Percentiles rank a stretch among this genome's conserved stretches.
Evolutionary conservation across 2,329 filamentous ascomycete species (phyloP).

Genomic region (Calonectria henricotiae): DNA sequence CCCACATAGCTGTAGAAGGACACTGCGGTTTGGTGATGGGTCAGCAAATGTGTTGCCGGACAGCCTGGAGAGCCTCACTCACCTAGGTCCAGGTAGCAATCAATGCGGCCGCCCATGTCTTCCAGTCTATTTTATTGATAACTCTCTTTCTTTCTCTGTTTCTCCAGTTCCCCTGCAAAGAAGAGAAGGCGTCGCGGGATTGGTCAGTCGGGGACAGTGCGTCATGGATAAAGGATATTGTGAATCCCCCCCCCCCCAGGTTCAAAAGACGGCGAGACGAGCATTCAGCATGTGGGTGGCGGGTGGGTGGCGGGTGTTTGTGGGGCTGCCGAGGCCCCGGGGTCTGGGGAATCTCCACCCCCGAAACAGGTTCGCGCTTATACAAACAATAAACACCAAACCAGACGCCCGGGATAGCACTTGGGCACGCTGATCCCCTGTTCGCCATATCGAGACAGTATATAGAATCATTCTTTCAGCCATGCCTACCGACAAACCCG

Average conservation of each 20-base stretch:
- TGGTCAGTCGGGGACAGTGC: neutral
- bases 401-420: neutral
- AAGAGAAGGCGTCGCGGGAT: constrained; percentile 4
- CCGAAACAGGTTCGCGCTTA: constrained; percentile 3
- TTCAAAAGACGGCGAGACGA: neutral
- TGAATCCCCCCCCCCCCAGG: neutral
- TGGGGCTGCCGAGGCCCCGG: constrained; percentile 49
- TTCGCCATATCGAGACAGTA: neutral
- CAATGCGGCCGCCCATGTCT: constrained; percentile 74
- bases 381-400: neutral
- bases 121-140: neutral
- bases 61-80: constrained; percentile 45
- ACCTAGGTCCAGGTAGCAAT: constrained; percentile 80
- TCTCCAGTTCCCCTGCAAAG: neutral
- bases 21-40: constrained; percentile 62
- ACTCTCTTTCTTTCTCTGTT: neutral
- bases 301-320: constrained; percentile 33
- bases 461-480: constrained; percentile 1
- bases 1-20: constrained; percentile 75
- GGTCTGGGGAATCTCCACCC: constrained; percentile 40
- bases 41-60: constrained; percentile 18
- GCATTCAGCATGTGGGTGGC: constrained; percentile 35
- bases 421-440: neutral
- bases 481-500: constrained; percentile 61
- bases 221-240: constrained; percentile 9